Conservation (phyloP, 176 grass and related monocot genomes). For the Aechmea fasciata region DNA sequence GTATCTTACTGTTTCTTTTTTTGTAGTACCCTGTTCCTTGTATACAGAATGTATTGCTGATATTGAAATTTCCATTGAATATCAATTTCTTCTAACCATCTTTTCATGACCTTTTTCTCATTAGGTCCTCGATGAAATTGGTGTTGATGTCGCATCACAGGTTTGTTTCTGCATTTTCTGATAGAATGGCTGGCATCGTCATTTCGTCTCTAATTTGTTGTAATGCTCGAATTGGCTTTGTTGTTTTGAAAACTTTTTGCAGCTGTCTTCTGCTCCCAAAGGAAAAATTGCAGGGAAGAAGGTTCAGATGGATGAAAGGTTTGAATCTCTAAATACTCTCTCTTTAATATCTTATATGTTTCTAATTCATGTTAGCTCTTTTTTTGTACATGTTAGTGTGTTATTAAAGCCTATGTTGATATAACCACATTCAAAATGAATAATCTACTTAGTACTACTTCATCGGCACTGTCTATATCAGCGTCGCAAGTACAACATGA, state of each 20-base stretch:
- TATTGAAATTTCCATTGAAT: not conserved
- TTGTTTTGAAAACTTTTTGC: conserved; percentile 9
- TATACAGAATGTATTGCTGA: not conserved
- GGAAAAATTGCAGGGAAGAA: conserved; percentile 81
- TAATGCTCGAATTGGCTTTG: conserved; percentile 4
- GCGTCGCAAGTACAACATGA: not conserved
- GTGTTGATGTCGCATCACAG: conserved; percentile 88
- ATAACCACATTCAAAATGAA: not conserved
- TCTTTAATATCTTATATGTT: conserved; percentile 5
- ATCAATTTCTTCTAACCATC: not conserved
- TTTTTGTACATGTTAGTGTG: not conserved
- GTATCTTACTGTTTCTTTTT: conserved; percentile 25
- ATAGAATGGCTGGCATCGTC: conserved; percentile 1
- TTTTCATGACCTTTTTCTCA: conserved; percentile 23
- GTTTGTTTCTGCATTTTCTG: conserved; percentile 31
- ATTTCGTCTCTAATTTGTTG: conserved; percentile 8
- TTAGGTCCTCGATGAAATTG: conserved; percentile 98
- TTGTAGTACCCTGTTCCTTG: not conserved
- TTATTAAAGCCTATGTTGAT: not conserved
- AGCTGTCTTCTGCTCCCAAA: conserved; percentile 91
- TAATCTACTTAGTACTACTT: not conserved
- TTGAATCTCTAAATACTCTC: conserved; percentile 9
- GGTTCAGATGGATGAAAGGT: conserved; percentile 69
- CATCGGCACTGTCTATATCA: not conserved
- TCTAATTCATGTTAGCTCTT: not conserved